Conservation (phyloP, 495 filamentous ascomycete species). For the Oidiodendron maius region DNA sequence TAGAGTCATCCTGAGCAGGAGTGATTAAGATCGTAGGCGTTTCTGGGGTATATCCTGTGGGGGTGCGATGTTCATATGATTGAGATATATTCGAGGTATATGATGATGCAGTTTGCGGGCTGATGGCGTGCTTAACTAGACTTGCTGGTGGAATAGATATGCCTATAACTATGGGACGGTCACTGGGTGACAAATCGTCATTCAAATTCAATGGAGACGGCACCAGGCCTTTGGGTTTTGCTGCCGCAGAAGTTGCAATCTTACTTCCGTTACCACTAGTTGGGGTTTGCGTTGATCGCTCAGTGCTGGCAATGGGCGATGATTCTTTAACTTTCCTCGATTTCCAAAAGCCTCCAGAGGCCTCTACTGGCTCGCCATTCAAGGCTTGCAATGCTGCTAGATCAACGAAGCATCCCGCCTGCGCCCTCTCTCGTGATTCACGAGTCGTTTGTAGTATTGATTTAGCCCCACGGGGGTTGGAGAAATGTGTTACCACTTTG, state of each 20-base stretch:
- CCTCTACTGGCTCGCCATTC: conserved; percentile 30
- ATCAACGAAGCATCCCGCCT: conserved; percentile 39
- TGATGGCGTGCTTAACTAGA: conserved; percentile 41
- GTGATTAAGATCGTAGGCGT: conserved; percentile 58
- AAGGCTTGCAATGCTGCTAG: conserved; percentile 43
- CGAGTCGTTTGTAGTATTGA: conserved; percentile 6
- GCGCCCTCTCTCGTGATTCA: conserved; percentile 7
- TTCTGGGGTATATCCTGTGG: conserved; percentile 33
- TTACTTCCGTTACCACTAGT: not conserved
- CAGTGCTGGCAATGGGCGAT: not conserved
- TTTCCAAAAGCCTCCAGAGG: conserved; percentile 20
- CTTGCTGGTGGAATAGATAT: conserved; percentile 61
- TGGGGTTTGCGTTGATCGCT: not conserved
- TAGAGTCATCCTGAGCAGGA: conserved; percentile 55
- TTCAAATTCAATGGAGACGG: conserved; percentile 21
- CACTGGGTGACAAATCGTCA: conserved; percentile 65
- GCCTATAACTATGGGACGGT: conserved; percentile 74
- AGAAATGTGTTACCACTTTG: conserved; percentile 52
- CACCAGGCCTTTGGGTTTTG: conserved; percentile 14
- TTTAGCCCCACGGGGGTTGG: conserved; percentile 1
- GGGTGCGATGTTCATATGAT: conserved; percentile 15
- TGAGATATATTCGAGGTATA: conserved; percentile 14
- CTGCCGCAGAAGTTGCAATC: conserved; percentile 21
- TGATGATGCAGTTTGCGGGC: conserved; percentile 43
- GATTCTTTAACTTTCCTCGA: conserved; percentile 12